Conservation (phyloP, 1,284 basidiomycete species). For the Flammula alnicola region DNA sequence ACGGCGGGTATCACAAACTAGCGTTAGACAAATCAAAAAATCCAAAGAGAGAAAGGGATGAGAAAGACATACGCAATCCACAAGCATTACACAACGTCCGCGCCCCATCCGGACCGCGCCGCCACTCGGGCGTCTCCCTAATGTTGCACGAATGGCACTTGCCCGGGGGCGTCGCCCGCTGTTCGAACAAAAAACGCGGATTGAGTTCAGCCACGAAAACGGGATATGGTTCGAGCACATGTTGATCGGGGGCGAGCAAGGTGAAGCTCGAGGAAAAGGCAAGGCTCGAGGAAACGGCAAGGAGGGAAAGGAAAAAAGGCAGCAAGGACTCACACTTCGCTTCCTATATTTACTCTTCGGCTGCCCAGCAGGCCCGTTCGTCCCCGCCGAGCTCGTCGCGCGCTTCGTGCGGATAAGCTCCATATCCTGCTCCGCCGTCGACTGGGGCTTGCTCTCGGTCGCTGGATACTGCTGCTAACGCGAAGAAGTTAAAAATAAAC, state of each 20-base stretch:
- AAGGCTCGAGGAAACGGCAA: constrained; percentile 1
- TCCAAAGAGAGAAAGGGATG: constrained; percentile 15
- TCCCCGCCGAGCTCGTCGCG: constrained; percentile 60
- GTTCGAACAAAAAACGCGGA: constrained; percentile 37
- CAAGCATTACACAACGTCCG: constrained; percentile 83
- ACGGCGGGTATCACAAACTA: constrained; percentile 12
- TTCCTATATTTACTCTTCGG: constrained; percentile 81
- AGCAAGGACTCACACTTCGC: constrained; percentile 65
- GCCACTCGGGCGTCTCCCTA: constrained; percentile 83
- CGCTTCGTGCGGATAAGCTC: constrained; percentile 78
- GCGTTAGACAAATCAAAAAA: constrained; percentile 11
- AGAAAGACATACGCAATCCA: constrained; percentile 68
- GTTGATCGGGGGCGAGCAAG: no score
- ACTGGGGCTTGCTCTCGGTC: constrained; percentile 42
- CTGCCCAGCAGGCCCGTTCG: constrained; percentile 48
- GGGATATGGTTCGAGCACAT: neutral
- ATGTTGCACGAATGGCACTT: constrained; percentile 86
- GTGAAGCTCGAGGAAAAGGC: neutral
- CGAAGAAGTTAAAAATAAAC: no score
- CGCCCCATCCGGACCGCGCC: constrained; percentile 79
- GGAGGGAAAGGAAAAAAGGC: neutral
- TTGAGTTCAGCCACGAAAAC: constrained; percentile 19
- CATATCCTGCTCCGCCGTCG: constrained; percentile 80
- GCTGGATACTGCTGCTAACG: constrained; percentile 17
- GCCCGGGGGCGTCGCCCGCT: constrained; percentile 81